A percentile compares a stretch with the other conserved stretches of the same genome.
phyloP scores from a whole-genome alignment of 2,329 filamentous ascomycete species.

The Neobulgaria alba region DNA sequence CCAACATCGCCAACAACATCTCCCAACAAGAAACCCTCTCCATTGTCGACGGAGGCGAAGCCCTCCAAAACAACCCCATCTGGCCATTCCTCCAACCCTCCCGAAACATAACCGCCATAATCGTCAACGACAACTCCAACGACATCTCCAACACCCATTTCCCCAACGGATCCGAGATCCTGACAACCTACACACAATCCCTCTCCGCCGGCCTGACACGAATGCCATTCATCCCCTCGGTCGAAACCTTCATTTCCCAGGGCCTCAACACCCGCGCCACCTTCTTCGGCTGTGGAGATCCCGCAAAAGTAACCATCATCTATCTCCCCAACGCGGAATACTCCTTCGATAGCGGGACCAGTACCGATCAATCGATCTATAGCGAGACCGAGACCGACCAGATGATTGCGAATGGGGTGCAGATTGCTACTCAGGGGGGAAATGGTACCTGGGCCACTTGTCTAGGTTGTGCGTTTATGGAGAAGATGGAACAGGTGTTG shows the following conservation, averaged over 20 bases:
- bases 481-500: constrained; percentile 26
- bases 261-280: constrained; percentile 20
- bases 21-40: constrained; percentile 29
- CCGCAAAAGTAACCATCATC: constrained; percentile 17
- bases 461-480: constrained; percentile 35
- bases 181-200: constrained; percentile 22
- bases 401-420: constrained; percentile 34
- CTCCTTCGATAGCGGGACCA: constrained; percentile 27
- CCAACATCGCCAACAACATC: constrained; percentile 34
- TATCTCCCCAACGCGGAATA: constrained; percentile 36
- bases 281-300: constrained; percentile 37
- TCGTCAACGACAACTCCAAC: constrained; percentile 56
- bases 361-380: constrained; percentile 30
- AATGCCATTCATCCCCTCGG: constrained; percentile 37
- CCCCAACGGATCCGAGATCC: constrained; percentile 37
- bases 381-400: constrained; percentile 27
- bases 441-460: constrained; percentile 31
- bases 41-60: constrained; percentile 39
- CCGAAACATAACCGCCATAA: constrained; percentile 51
- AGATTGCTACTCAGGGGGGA: constrained; percentile 31
- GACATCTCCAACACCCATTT: constrained; percentile 39
- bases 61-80: constrained; percentile 38
- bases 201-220: constrained; percentile 22
- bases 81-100: constrained; percentile 39
- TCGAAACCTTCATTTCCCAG: constrained; percentile 29